Evolutionary conservation across 352 stramenopile genomes (phyloP).

Genomic region (Thalassiosira gravida): DNA sequence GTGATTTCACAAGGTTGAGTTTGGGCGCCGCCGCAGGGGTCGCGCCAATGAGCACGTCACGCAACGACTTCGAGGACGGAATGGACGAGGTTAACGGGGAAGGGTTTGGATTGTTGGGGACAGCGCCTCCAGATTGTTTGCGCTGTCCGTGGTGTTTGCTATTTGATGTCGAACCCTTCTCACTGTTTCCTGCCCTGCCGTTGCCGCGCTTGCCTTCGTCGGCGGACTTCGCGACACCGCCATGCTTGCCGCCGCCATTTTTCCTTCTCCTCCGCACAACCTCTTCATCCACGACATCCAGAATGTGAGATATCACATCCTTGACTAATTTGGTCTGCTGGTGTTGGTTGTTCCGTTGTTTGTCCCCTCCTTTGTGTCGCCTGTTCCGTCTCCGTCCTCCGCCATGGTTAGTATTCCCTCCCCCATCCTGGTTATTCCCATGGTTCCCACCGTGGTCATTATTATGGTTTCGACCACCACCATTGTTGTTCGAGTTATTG

Average conservation of each 20-base stretch:
- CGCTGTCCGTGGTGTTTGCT: slow-evolving; percentile 16
- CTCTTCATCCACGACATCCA: slow-evolving; percentile 41
- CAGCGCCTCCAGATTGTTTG: slow-evolving; percentile 8
- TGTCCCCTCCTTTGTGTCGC: neutral
- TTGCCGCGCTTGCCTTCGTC: slow-evolving; percentile 19
- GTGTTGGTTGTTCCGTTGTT: slow-evolving; percentile 15
- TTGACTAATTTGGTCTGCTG: slow-evolving; percentile 42
- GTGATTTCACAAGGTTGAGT: neutral
- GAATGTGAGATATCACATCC: slow-evolving; percentile 39
- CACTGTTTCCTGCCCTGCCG: neutral
- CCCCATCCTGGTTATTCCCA: slow-evolving; percentile 1
- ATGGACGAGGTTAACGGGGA: neutral
- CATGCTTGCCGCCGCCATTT: neutral
- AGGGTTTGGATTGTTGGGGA: neutral
- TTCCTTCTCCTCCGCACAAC: neutral
- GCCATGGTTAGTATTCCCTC: slow-evolving; percentile 12
- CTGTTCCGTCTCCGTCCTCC: slow-evolving; percentile 4
- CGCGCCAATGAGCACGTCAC: slow-evolving; percentile 31
- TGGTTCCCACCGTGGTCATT: slow-evolving; percentile 14
- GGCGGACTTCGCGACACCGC: slow-evolving; percentile 8
- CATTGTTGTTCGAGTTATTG: slow-evolving; percentile 10
- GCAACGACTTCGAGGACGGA: slow-evolving; percentile 14
- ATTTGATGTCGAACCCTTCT: slow-evolving; percentile 9
- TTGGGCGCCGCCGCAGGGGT: neutral
- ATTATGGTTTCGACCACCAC: slow-evolving; percentile 22